Conservation (phyloP, 1,139 yeast genomes). For the Hanseniaspora sp. region DNA sequence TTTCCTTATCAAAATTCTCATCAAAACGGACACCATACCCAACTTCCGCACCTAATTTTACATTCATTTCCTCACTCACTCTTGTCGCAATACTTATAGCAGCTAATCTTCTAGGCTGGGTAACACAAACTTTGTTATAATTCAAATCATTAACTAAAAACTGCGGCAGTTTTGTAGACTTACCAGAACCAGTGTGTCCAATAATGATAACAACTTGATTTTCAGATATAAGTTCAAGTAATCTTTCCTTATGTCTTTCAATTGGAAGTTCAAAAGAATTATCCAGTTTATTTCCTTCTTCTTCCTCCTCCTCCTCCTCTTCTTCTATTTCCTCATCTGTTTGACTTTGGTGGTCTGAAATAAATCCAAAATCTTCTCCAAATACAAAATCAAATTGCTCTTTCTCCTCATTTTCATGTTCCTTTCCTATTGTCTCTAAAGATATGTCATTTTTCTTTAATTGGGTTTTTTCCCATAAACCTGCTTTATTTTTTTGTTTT, state of each 20-base stretch:
- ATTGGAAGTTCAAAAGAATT: conserved; percentile 44
- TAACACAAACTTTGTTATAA: conserved; percentile 47
- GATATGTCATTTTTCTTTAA: conserved; percentile 23
- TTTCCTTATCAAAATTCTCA: conserved; percentile 40
- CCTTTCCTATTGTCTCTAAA: conserved; percentile 15
- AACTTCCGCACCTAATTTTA: conserved; percentile 48
- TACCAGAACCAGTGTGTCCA: conserved; percentile 97
- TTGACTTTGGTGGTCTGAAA: conserved; percentile 33
- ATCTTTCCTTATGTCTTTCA: conserved; percentile 45
- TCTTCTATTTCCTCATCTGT: neutral
- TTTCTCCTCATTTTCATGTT: conserved; percentile 32
- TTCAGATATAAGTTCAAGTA: conserved; percentile 46
- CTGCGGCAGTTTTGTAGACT: conserved; percentile 90
- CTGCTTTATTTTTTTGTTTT: conserved; percentile 30
- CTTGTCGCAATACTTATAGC: conserved; percentile 60
- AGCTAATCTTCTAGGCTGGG: conserved; percentile 68
- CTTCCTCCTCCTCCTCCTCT: conserved; percentile 33
- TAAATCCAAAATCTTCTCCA: conserved; percentile 64
- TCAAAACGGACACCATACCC: conserved; percentile 62
- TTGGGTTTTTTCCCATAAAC: conserved; percentile 61
- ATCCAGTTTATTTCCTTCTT: neutral
- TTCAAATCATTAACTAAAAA: conserved; percentile 44
- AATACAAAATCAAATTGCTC: conserved; percentile 69
- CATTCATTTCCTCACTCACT: conserved; percentile 56
- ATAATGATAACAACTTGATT: conserved; percentile 77